These are phyloP conservation scores for Penicillium freii DNA, from an alignment of 2,329 filamentous ascomycete genomes.

Conservation along the genomic window DNA sequence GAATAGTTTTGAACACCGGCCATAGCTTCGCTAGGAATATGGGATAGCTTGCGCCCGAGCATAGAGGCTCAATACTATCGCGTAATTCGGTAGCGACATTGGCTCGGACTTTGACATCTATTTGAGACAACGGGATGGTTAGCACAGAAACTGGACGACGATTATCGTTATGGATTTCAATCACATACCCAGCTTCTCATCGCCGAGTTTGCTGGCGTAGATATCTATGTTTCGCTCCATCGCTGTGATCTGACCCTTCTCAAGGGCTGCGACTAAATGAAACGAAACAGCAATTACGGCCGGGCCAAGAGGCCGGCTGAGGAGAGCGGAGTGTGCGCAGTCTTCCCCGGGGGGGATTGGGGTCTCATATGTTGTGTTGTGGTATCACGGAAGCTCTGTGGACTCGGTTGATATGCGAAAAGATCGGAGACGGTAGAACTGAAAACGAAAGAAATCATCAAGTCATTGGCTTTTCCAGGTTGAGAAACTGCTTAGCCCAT, in stretches of 20 bases:
- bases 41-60: slow-evolving; percentile 74
- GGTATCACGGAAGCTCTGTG: slow-evolving; percentile 23
- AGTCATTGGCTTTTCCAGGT: slow-evolving; percentile 30
- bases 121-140: neutral
- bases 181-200: slow-evolving; percentile 48
- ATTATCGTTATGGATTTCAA: neutral
- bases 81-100: slow-evolving; percentile 82
- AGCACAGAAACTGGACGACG: neutral
- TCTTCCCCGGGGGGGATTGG: slow-evolving; percentile 17
- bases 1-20: slow-evolving; percentile 81
- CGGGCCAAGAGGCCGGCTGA: slow-evolving; percentile 42
- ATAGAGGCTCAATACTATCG: slow-evolving; percentile 81
- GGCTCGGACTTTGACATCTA: slow-evolving; percentile 78
- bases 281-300: slow-evolving; percentile 30
- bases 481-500: slow-evolving; percentile 12
- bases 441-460: slow-evolving; percentile 28
- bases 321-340: slow-evolving; percentile 29
- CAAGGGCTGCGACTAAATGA: slow-evolving; percentile 22
- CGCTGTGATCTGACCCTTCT: slow-evolving; percentile 25
- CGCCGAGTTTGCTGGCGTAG: slow-evolving; percentile 50
- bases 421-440: slow-evolving; percentile 23
- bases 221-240: slow-evolving; percentile 51
- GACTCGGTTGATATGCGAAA: slow-evolving; percentile 27
- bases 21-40: slow-evolving; percentile 83
- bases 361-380: slow-evolving; percentile 33